These are phyloP conservation scores for Corynascus novoguineensis DNA, from an alignment of 495 filamentous ascomycete genomes.

Conservation along the genomic window DNA sequence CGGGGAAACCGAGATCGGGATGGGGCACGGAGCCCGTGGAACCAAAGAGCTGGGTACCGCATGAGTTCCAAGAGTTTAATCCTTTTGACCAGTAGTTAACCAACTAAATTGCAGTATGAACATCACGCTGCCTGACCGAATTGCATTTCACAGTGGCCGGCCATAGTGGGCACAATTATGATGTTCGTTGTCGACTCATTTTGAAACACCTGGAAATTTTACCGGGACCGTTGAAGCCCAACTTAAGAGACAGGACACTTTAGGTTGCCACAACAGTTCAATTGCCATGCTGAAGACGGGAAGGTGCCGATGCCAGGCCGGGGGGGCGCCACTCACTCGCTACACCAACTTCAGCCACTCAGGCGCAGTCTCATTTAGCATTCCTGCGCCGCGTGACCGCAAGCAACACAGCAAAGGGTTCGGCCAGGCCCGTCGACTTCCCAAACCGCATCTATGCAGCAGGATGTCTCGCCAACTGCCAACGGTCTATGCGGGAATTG, in stretches of 20 bases:
- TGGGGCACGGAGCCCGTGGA: too few relatives aligned
- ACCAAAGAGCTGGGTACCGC: too few relatives aligned
- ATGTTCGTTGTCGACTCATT: too few relatives aligned
- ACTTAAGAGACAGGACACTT: not conserved
- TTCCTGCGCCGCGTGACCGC: not conserved
- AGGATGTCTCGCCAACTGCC: not conserved
- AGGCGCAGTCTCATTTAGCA: not conserved
- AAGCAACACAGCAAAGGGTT: not conserved
- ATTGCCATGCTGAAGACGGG: not conserved
- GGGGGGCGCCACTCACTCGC: not conserved
- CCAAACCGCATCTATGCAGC: not conserved
- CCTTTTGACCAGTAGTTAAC: too few relatives aligned
- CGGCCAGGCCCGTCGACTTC: not conserved
- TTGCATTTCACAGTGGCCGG: too few relatives aligned
- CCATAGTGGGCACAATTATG: too few relatives aligned
- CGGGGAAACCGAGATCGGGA: too few relatives aligned
- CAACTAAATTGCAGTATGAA: too few relatives aligned
- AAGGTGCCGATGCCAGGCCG: not conserved
- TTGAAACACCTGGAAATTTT: too few relatives aligned
- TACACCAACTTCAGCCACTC: not conserved
- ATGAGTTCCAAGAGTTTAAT: too few relatives aligned
- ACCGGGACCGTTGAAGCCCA: not conserved
- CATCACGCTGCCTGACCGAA: too few relatives aligned
- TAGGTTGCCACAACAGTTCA: not conserved
- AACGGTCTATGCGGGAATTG: not conserved